Evolutionary conservation across 2,329 filamentous ascomycete genomes (phyloP), one percentile per base, ranked within the genome.

Genomic region (Cryoendolithus antarcticus): DNA sequence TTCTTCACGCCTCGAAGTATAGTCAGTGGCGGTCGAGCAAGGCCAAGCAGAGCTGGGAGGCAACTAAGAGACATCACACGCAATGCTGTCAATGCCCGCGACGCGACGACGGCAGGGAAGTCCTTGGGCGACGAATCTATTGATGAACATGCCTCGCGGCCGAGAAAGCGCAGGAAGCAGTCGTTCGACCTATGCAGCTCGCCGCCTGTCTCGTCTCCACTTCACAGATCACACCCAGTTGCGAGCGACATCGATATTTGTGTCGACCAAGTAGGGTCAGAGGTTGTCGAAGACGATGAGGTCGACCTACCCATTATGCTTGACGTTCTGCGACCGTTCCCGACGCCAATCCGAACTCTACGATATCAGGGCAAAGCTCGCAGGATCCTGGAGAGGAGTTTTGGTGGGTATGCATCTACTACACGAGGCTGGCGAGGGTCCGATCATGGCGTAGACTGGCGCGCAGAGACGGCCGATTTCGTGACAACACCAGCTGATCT

Each of bases 391-490:
- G 56, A 67, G 42, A 58, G 66, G 12, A 66, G 62, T 19, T 69
- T 70, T 45, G 66, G 66, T 21, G 66, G 65, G 3, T 49, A 57
- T 28, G 48, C 59, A 40, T 58, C 54, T 10, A 49, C 64, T 1
- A 59, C 59, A 3, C 58, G 63, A 32, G 65, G 64, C 4, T 56
- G 55, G 24, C 47, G 52, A 32, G 48, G 47, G n/a, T 44, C 44
- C 19, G 64, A 67, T 47, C 64, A 68, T 42, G 62, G 62, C 34
- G 46, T 47, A 58, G 67, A 69, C 40, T 78, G 73, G 74, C 69
- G 71, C 54, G 65, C 72, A 48, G 66, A 77, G 52, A 75, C 74
- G 3, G 65, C 70, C 19, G 60, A 69, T 40, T 81, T 80, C 55
- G 74, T 76, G 53, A 75, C 71, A 29, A 61, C 63, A 27, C 64